These are phyloP conservation scores for Penicillium daleae DNA, from an alignment of 495 filamentous ascomycete species.

Conservation along the genomic window DNA sequence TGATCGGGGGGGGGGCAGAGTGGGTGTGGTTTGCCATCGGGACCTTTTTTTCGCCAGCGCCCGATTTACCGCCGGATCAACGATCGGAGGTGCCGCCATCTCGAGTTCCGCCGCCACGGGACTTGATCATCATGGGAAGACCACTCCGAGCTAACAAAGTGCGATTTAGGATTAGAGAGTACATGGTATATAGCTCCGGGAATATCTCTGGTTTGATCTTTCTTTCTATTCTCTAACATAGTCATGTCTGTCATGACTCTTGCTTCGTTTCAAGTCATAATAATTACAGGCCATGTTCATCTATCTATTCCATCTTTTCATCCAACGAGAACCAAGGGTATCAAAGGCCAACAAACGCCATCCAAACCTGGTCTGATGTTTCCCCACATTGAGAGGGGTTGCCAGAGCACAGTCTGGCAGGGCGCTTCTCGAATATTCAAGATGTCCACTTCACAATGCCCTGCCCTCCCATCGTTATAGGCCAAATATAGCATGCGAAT, in stretches of 20 bases:
- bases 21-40: conserved; percentile 25
- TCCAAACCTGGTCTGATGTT: not conserved
- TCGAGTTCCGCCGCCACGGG: not conserved
- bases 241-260: not conserved
- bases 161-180: too few species aligned
- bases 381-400: not conserved
- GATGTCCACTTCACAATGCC: too few species aligned
- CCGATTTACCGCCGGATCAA: conserved; percentile 34
- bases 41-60: conserved; percentile 29
- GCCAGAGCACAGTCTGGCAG: not conserved
- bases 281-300: conserved; percentile 2
- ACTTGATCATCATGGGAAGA: not conserved
- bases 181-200: too few species aligned
- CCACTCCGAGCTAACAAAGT: not conserved
- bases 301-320: not conserved
- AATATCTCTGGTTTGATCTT: not conserved
- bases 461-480: not conserved
- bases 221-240: not conserved
- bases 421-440: not conserved
- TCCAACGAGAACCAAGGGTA: not conserved
- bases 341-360: not conserved
- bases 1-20: conserved; percentile 1
- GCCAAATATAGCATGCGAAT: not conserved
- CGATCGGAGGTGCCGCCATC: conserved; percentile 17
- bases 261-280: conserved; percentile 13